phyloP scores from a whole-genome alignment of 345 rosid genomes.

The Pugionium cornutum region DNA sequence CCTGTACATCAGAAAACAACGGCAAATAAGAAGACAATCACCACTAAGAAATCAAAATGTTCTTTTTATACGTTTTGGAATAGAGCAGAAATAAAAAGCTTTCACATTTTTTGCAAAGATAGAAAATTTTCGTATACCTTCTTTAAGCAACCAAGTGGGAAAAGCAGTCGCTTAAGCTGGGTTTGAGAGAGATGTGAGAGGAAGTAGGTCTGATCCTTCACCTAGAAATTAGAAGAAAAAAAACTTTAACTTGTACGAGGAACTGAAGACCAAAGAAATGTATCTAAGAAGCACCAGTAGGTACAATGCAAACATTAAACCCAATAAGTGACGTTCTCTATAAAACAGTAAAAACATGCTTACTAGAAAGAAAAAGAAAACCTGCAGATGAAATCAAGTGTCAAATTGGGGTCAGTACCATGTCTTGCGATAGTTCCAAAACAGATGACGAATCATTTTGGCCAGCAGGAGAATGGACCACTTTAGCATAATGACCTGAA shows the following conservation, averaged over 20 bases:
- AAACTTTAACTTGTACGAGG: not conserved
- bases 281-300: not conserved
- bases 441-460: slow-evolving; percentile 55
- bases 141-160: slow-evolving; percentile 77
- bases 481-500: slow-evolving; percentile 90
- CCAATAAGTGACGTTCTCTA: not conserved
- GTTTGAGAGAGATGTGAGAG: slow-evolving; percentile 86
- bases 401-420: slow-evolving; percentile 44
- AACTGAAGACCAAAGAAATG: not conserved
- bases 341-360: not conserved
- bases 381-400: not conserved
- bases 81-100: not conserved
- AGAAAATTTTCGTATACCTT: slow-evolving; percentile 51
- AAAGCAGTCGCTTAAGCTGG: slow-evolving; percentile 72
- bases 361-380: not conserved
- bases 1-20: slow-evolving; percentile 43
- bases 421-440: slow-evolving; percentile 72
- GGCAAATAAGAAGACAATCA: slow-evolving; percentile 4
- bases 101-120: not conserved
- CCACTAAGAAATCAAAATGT: not conserved
- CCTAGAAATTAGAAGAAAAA: slow-evolving; percentile 39
- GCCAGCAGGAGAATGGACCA: slow-evolving; percentile 59
- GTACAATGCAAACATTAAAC: not conserved
- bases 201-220: slow-evolving; percentile 96
- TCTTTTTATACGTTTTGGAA: not conserved